Percentiles rank a stretch among this genome's conserved stretches.
Evolutionary conservation across 2,329 filamentous ascomycete genomes (phyloP).

Genomic region (Fusarium poae): DNA sequence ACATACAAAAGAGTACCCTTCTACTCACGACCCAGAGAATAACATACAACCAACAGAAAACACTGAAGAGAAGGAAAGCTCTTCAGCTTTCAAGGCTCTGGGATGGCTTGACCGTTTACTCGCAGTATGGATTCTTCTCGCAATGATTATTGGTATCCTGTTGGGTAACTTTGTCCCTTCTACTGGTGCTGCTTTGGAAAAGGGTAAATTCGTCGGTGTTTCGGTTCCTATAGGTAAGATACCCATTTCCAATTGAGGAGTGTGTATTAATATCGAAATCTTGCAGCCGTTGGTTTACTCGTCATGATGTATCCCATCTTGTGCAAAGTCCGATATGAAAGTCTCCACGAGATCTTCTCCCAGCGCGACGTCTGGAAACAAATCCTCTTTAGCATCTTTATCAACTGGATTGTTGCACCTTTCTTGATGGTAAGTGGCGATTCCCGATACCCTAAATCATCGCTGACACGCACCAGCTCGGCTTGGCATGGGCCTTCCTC

Average conservation of each 20-base stretch:
- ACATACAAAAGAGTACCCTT: constrained; percentile 7
- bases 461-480: constrained; percentile 61
- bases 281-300: constrained; percentile 78
- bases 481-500: constrained; percentile 75
- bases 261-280: neutral
- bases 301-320: constrained; percentile 97
- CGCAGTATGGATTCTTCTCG: constrained; percentile 80
- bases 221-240: constrained; percentile 72
- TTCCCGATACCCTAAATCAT: constrained; percentile 11
- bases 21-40: constrained; percentile 24
- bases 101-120: constrained; percentile 73
- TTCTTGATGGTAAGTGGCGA: constrained; percentile 76
- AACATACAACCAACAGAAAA: neutral
- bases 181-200: constrained; percentile 72
- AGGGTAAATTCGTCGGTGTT: constrained; percentile 78
- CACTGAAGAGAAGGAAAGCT: neutral
- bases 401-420: constrained; percentile 88
- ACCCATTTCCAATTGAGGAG: too few species aligned
- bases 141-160: constrained; percentile 81
- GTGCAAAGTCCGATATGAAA: constrained; percentile 86
- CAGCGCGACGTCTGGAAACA: constrained; percentile 79
- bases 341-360: constrained; percentile 74
- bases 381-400: constrained; percentile 78
- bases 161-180: constrained; percentile 79
- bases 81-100: constrained; percentile 66